A percentile compares a stretch with the other conserved stretches of the same genome.
Conservation (phyloP, 257 asterid species). For the Mitragyna speciosa region DNA sequence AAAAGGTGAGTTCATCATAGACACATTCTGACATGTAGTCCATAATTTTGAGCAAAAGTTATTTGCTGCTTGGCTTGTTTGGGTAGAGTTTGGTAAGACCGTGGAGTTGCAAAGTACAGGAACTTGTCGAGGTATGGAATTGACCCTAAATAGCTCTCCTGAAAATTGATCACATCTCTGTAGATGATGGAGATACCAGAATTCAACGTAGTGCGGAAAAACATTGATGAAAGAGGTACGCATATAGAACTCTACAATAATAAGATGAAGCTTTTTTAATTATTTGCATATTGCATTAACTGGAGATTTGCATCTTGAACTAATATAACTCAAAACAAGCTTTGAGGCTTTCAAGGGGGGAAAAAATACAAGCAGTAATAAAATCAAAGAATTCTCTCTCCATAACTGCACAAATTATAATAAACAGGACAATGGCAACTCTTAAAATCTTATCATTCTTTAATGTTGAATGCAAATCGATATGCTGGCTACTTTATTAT, state of each 20-base stretch:
- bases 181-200: conserved; percentile 19
- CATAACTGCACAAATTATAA: neutral
- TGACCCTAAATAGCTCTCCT: conserved; percentile 56
- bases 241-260: neutral
- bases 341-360: neutral
- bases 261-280: neutral
- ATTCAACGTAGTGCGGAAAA: conserved; percentile 1
- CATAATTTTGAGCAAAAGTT: conserved; percentile 74
- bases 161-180: conserved; percentile 94
- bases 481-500: neutral
- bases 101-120: conserved; percentile 84
- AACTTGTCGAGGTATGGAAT: conserved; percentile 46
- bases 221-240: neutral
- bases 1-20: conserved; percentile 67
- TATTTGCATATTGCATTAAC: neutral
- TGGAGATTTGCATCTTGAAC: neutral
- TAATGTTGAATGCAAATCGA: neutral
- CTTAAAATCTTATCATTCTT: neutral
- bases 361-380: neutral
- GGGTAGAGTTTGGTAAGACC: conserved; percentile 45
- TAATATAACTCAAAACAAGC: neutral
- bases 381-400: neutral
- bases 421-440: neutral
- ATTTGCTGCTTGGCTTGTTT: conserved; percentile 40
- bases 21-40: conserved; percentile 62